Conservation (phyloP, 495 filamentous ascomycete genomes). For the Talaromyces liani region DNA sequence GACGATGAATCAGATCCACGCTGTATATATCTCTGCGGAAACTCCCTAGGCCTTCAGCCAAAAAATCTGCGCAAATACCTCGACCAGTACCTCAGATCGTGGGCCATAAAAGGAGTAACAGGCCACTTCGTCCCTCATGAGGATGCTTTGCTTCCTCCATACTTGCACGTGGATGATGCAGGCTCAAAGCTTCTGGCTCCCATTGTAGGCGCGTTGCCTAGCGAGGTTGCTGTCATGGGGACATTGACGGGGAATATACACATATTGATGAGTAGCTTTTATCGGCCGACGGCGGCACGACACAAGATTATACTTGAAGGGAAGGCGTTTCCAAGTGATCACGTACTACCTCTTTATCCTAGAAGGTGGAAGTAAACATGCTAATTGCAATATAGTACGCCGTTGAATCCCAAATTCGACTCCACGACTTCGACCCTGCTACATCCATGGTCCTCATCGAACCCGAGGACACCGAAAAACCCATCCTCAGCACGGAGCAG, state of each 20-base stretch:
- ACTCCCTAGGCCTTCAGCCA: conserved; percentile 90
- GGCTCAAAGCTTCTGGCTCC: conserved; percentile 68
- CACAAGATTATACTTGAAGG: conserved; percentile 91
- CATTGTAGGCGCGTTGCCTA: conserved; percentile 71
- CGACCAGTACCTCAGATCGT: conserved; percentile 70
- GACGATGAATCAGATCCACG: conserved; percentile 30
- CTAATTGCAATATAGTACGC: conserved; percentile 55
- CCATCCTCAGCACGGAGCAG: conserved; percentile 59
- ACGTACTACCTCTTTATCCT: conserved; percentile 38
- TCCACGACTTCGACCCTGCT: conserved; percentile 62
- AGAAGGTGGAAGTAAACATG: background rate
- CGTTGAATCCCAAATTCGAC: conserved; percentile 75
- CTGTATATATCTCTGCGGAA: conserved; percentile 90
- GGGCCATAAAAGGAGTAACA: conserved; percentile 88
- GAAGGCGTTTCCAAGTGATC: conserved; percentile 93
- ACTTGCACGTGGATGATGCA: conserved; percentile 70
- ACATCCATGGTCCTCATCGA: conserved; percentile 71
- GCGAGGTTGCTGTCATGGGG: conserved; percentile 89
- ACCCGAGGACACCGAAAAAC: conserved; percentile 43
- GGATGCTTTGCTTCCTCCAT: conserved; percentile 67
- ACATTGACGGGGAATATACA: conserved; percentile 91
- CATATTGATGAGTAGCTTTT: conserved; percentile 86
- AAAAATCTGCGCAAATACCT: conserved; percentile 62
- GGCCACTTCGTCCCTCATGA: conserved; percentile 85
- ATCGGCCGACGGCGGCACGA: conserved; percentile 62